Base-by-base conservation (phyloP, 2,329 filamentous ascomycete species). In the Ceratocystis smalleyi region DNA sequence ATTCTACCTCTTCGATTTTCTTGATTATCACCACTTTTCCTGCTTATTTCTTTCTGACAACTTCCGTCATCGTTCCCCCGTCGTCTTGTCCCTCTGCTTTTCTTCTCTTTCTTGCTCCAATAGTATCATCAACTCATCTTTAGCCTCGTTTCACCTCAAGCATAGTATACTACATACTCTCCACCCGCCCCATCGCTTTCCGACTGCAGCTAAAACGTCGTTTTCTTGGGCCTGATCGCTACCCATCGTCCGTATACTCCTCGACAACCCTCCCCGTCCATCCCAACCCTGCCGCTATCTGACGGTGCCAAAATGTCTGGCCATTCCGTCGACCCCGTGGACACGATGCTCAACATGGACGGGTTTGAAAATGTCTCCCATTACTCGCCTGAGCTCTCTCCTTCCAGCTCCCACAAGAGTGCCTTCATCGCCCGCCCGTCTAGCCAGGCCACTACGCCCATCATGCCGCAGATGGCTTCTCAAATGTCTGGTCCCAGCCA, bases 401-500 rank as follows among this genome's bases (percentile, higher is more conserved):
- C 83, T 7, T 73, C 79, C 5, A 72, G 75, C 17, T 74, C 76
- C n/a, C 76, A 77, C 62, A 87, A 82, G 75, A 74, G 76, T 43
- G 74, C 78, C 40, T 83, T 83, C 69, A 70, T 74, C 43, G 73
- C 77, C 55, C 79, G 77, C 69, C 77, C 81, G 6, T 72, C 80
- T 6, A 75, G 81, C 4, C 79, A 81, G 62, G 75, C 81, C 54
- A 77, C 79, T 64, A 79, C 83, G 4, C 80, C 82, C n/a, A 75
- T 78, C 3, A 75, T 77, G 43, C 74, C 85, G 65, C 74, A 82
- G 19, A 74, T 81, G 6, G 76, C 78, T 64, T 74, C 71, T 30
- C 81, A 86, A 67, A 83, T 91, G 71, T 85, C 84, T 59, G 89
- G 85, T 43, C 92, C 94, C 7, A 96, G 90, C 74, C 91, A 96